phyloP scores from a whole-genome alignment of 768 basidiomycete genomes.

The Hygrocybe coccinea region DNA sequence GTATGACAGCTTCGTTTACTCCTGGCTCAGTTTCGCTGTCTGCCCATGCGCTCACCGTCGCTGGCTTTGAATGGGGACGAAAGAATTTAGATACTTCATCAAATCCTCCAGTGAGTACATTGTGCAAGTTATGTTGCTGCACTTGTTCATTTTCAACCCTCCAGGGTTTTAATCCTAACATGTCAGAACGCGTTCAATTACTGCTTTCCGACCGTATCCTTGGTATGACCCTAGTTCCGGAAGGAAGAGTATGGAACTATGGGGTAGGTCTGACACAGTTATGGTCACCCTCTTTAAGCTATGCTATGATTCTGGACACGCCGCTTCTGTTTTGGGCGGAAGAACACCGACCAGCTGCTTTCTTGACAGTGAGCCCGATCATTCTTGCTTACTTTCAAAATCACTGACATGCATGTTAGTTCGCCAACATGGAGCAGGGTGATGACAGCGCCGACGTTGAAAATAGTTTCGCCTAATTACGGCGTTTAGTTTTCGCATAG shows the following conservation, averaged over 20 bases:
- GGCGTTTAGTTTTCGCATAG: background rate
- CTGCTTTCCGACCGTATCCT: slow-evolving; percentile 92
- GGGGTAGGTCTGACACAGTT: slow-evolving; percentile 89
- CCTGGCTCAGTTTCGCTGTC: slow-evolving; percentile 96
- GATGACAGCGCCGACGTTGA: slow-evolving; percentile 96
- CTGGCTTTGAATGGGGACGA: slow-evolving; percentile 97
- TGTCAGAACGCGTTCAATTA: slow-evolving; percentile 94
- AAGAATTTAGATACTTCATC: slow-evolving; percentile 85
- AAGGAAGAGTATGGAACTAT: slow-evolving; percentile 96
- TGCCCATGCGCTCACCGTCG: slow-evolving; percentile 82
- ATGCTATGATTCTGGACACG: slow-evolving; percentile 84
- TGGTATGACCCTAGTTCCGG: slow-evolving; percentile 92
- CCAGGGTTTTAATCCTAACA: slow-evolving; percentile 93
- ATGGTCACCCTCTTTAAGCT: slow-evolving; percentile 79
- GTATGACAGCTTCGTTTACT: slow-evolving; percentile 92
- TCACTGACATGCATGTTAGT: slow-evolving; percentile 41
- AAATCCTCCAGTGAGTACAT: slow-evolving; percentile 58
- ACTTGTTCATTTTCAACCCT: slow-evolving; percentile 5
- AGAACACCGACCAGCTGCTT: slow-evolving; percentile 89
- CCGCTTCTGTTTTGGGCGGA: slow-evolving; percentile 95
- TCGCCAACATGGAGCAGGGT: slow-evolving; percentile 83
- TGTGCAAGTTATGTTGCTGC: background rate
- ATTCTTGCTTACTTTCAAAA: background rate
- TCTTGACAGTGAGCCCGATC: slow-evolving; percentile 67
- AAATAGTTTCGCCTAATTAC: slow-evolving; percentile 77